Evolutionary conservation across 768 basidiomycete genomes (phyloP).

Genomic region (Leucocoprinus leucothites): DNA sequence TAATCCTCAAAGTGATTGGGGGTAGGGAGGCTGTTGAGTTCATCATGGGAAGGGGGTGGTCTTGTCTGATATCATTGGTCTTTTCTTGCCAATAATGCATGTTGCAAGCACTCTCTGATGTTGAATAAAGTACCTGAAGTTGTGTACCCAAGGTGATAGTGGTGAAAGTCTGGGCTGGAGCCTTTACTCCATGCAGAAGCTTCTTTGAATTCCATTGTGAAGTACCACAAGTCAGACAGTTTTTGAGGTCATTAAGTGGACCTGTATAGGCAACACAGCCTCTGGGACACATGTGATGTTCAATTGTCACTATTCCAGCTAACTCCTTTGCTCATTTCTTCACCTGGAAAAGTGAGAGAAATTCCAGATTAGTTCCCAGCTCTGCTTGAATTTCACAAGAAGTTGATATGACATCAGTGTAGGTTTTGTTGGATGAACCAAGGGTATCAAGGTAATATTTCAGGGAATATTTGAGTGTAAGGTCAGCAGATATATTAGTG

Average conservation of each 20-base stretch:
- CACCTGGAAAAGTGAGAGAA: slow-evolving; percentile 22
- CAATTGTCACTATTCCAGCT: slow-evolving; percentile 31
- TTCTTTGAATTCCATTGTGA: slow-evolving; percentile 21
- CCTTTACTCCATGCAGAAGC: slow-evolving; percentile 7
- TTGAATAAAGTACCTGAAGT: slow-evolving; percentile 33
- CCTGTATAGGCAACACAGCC: slow-evolving; percentile 29
- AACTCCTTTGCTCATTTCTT: slow-evolving; percentile 21
- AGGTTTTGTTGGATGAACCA: neutral
- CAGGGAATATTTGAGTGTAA: slow-evolving; percentile 11
- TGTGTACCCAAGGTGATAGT: slow-evolving; percentile 42
- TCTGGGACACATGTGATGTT: slow-evolving; percentile 40
- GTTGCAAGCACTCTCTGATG: neutral
- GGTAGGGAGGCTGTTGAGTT: no score
- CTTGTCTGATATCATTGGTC: neutral
- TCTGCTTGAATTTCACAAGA: neutral
- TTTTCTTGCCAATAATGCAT: neutral
- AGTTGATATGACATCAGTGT: neutral
- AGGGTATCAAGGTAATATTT: neutral
- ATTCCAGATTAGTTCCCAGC: neutral
- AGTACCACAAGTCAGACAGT: slow-evolving; percentile 24
- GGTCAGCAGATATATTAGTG: slow-evolving; percentile 12
- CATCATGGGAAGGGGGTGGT: slow-evolving; percentile 5
- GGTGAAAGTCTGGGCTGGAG: slow-evolving; percentile 25
- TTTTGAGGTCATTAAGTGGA: slow-evolving; percentile 17
- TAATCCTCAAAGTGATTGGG: slow-evolving; percentile 20